Base-by-base conservation (phyloP, 768 basidiomycete genomes). In the Panaeolus cyanescens region DNA sequence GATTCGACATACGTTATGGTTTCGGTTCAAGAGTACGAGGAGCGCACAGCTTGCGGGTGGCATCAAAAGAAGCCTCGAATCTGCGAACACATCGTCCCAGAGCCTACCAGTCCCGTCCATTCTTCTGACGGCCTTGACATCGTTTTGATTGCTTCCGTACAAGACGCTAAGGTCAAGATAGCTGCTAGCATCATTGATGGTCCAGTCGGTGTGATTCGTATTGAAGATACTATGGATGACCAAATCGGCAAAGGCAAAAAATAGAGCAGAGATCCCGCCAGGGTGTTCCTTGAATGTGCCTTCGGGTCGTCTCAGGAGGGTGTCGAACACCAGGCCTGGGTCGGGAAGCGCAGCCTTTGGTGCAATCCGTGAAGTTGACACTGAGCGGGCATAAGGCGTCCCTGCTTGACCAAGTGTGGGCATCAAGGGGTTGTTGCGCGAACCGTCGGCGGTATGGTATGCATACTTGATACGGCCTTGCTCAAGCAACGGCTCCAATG, bases 211-310 rank as follows among this genome's bases (percentile, higher is more conserved):
- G 32, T 68, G 74, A 61, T 81, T 86, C 6, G 83, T 82, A 64
- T 88, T 76, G 77, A 94, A 94, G 64, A 89, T 80, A 58, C 77
- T 80, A 72, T 93, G 91, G 65, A 90, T 91, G 61, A 93, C 78
- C 59, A 92, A 74, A 66, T 91, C 82, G 12, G 91, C 91, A 67
- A 93, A 91, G 0, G 91, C 88, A 65, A 92, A 93, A 74, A 92
- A 89, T 19, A 90, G 74, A 61, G 84, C 82, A 13, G 87, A 90
- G 45, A 93, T 82, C 19, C 91, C 91, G 3, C 83, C 85, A 4
- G 89, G 88, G 70, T 90, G 89, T 8, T 77, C 72, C 19, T 68
- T 67, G 63, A 84, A 87, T 50, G 10, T 50, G 3, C 45, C 45
- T 57, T 79, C 69, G 25, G 80, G 77, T 25, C 82, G 76, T 19